These are phyloP conservation scores for Phialemonium atrogriseum DNA, from an alignment of 2,329 filamentous ascomycete species.

Conservation along the genomic window DNA sequence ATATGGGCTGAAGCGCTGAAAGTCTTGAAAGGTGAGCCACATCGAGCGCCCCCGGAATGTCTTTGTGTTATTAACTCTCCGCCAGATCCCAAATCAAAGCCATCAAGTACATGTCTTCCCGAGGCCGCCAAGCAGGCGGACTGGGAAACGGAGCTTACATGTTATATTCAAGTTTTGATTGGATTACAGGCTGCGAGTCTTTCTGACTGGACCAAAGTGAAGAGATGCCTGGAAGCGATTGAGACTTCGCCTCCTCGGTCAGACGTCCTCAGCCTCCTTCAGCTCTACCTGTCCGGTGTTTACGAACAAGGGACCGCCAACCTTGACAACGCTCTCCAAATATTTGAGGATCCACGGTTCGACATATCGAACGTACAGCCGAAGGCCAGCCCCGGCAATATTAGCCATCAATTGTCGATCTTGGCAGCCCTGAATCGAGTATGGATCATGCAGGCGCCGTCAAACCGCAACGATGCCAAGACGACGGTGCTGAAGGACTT, in stretches of 20 bases:
- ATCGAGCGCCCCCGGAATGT: background rate
- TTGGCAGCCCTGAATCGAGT: conserved; percentile 61
- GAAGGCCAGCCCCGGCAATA: conserved; percentile 25
- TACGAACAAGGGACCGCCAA: conserved; percentile 72
- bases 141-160: conserved; percentile 59
- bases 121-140: conserved; percentile 49
- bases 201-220: conserved; percentile 61
- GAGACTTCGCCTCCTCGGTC: conserved; percentile 31
- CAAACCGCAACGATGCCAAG: conserved; percentile 46
- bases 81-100: conserved; percentile 14
- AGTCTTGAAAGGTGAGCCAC: conserved; percentile 20
- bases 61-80: conserved; percentile 2
- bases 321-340: conserved; percentile 55
- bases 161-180: conserved; percentile 63
- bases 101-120: conserved; percentile 40
- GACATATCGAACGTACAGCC: conserved; percentile 32
- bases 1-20: conserved; percentile 30
- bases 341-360: conserved; percentile 58
- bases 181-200: conserved; percentile 62
- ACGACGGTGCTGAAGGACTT: conserved; percentile 55
- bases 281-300: conserved; percentile 65
- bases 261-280: conserved; percentile 41
- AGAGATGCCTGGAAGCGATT: conserved; percentile 46
- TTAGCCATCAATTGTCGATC: conserved; percentile 54
- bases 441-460: conserved; percentile 61